Conservation (phyloP, 257 asterid species). For the Nicotiana undulata region DNA sequence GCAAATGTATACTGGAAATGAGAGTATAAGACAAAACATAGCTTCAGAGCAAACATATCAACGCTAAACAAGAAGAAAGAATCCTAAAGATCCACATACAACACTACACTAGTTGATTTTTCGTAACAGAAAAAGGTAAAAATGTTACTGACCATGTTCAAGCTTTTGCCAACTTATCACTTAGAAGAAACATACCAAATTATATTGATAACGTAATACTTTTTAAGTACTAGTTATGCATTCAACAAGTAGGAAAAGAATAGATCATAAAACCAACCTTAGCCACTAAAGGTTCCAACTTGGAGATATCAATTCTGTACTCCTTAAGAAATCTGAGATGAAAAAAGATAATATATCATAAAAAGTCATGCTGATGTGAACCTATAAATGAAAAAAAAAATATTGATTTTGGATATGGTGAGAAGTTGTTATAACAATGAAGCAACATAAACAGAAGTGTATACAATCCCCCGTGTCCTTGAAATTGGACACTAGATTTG, state of each 20-base stretch:
- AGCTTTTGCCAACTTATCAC: not conserved
- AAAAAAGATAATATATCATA: not conserved
- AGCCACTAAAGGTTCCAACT: constrained; percentile 26
- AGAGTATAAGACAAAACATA: not conserved
- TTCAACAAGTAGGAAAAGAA: not conserved
- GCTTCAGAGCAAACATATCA: not conserved
- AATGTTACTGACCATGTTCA: not conserved
- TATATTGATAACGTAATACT: constrained; percentile 23
- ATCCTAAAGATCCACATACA: not conserved
- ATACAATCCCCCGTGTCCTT: too few relatives aligned
- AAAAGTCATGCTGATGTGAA: not conserved
- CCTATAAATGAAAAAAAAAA: not conserved
- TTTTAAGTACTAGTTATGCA: constrained; percentile 11
- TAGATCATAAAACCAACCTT: constrained; percentile 35
- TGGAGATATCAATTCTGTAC: constrained; percentile 76
- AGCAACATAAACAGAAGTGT: not conserved
- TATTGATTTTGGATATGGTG: not conserved
- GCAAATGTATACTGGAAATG: not conserved
- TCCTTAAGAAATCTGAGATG: constrained; percentile 53
- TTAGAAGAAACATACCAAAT: not conserved
- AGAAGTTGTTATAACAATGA: not conserved
- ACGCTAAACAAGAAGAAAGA: not conserved
- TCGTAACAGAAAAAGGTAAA: not conserved
- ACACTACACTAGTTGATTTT: not conserved
- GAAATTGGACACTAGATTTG: too few relatives aligned